Evolutionary conservation across 208 protist genomes (phyloP).

Genomic region (Tritrichomonas foetus): DNA sequence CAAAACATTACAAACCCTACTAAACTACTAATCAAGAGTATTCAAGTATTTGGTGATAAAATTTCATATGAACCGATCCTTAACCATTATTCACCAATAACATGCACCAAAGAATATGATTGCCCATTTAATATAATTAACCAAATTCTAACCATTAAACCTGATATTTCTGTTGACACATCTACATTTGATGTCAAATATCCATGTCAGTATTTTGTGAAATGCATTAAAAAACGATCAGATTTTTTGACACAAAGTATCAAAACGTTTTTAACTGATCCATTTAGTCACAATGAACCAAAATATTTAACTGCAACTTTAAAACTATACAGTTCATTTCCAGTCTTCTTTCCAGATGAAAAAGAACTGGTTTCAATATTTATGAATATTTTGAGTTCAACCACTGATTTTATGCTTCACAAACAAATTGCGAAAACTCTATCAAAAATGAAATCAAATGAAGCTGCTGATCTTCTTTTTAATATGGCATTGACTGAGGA

Average conservation of each 20-base stretch:
- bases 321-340: neutral
- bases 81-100: too few relatives aligned
- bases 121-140: neutral
- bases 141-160: neutral
- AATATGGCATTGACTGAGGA: neutral
- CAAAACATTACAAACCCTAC: too few relatives aligned
- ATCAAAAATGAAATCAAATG: neutral
- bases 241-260: neutral
- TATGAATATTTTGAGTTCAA: neutral
- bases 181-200: too few relatives aligned
- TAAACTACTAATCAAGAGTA: too few relatives aligned
- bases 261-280: neutral
- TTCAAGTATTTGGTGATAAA: too few relatives aligned
- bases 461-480: neutral
- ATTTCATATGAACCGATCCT: too few relatives aligned
- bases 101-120: neutral
- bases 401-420: neutral
- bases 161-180: neutral
- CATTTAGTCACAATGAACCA: neutral
- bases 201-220: neutral
- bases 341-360: neutral
- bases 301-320: neutral
- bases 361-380: neutral
- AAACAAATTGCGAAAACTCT: neutral
- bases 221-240: neutral